Evolutionary conservation across 257 asterid genomes (phyloP).

Genomic region (Agastache rugosa): DNA sequence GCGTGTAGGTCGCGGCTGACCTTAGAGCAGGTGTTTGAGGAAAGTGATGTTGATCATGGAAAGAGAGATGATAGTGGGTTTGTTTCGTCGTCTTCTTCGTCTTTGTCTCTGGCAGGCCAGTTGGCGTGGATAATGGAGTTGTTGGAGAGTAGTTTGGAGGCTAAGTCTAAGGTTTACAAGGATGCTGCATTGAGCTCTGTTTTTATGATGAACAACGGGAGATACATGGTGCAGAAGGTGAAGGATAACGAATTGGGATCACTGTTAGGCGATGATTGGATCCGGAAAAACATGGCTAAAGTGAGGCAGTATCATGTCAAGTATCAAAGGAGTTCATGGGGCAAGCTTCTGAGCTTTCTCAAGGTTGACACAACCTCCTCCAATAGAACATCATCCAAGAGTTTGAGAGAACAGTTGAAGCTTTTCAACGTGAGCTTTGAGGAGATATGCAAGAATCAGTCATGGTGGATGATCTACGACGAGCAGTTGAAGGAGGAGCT

Average conservation of each 20-base stretch:
- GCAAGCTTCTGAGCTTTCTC: constrained; percentile 63
- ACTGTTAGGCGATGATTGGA: constrained; percentile 84
- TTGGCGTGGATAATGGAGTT: constrained; percentile 80
- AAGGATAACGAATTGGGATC: constrained; percentile 70
- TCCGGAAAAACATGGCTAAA: constrained; percentile 68
- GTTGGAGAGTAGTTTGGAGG: constrained; percentile 78
- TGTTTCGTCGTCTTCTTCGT: constrained; percentile 20
- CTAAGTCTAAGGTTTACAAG: constrained; percentile 69
- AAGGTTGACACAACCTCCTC: constrained; percentile 58
- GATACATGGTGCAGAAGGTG: constrained; percentile 84
- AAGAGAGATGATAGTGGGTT: constrained; percentile 48
- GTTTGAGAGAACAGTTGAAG: constrained; percentile 75
- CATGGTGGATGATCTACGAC: constrained; percentile 75
- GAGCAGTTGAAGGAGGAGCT: constrained; percentile 75
- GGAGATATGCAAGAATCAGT: constrained; percentile 65
- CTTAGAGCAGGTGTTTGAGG: constrained; percentile 80
- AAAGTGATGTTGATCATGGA: constrained; percentile 47
- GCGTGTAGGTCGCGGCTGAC: constrained; percentile 73
- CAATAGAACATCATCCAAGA: constrained; percentile 52
- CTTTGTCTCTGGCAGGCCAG: constrained; percentile 48
- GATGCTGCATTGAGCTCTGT: constrained; percentile 71
- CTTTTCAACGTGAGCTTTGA: constrained; percentile 70
- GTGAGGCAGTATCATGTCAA: constrained; percentile 66
- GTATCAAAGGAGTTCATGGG: constrained; percentile 84
- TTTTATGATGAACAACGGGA: constrained; percentile 86